Evolutionary conservation across 1,284 basidiomycete genomes (phyloP), one percentile per base, ranked within the genome.

Genomic region (Rhizoctonia solani): DNA sequence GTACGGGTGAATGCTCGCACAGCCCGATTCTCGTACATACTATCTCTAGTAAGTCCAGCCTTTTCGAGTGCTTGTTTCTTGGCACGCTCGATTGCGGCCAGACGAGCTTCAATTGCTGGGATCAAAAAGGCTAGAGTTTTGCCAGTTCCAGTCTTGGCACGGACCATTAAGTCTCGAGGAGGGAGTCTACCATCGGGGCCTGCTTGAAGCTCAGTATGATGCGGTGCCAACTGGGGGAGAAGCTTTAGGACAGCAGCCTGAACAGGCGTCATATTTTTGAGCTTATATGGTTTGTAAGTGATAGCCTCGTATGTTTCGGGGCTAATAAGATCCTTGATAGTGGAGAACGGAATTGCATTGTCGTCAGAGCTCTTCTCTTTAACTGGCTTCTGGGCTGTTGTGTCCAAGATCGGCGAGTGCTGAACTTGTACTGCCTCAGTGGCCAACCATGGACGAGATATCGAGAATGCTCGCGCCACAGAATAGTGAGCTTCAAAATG

Each of bases 71-170:
- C 75, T 8, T 83, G 49, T 13, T 44, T 41, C 30, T 54, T 53
- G 8, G 41, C 61, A 4, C 61, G 61, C 37, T 65, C 75, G 16
- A 90, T 76, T 3, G 80, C 76, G 52, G 81, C 81, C 6, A 89
- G 44, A 11, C 93, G 87, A 0, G 87, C 82, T 74, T 96, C 91
- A 69, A 98, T 83, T 11, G 92, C 91, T 3, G 94, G 94, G 4
- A 97, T 83, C 59, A 98, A 85, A 81, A 96, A 98, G 0, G 87
- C 92, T 37, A 95, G 80, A 0, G 94, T 97, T 79, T 97, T 98
- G 55, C 94, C 94, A 0, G 94, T 95, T 47, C 95, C 93, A 0
- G 95, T 96, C 76, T 89, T 91, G n/a, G 94, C 92, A 73, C 90
- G 87, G 21, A 93, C 90, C 39, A 95, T 81, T 9, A 91, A 76